phyloP scores from a whole-genome alignment of 2,329 filamentous ascomycete genomes.

The Nemania sp. region DNA sequence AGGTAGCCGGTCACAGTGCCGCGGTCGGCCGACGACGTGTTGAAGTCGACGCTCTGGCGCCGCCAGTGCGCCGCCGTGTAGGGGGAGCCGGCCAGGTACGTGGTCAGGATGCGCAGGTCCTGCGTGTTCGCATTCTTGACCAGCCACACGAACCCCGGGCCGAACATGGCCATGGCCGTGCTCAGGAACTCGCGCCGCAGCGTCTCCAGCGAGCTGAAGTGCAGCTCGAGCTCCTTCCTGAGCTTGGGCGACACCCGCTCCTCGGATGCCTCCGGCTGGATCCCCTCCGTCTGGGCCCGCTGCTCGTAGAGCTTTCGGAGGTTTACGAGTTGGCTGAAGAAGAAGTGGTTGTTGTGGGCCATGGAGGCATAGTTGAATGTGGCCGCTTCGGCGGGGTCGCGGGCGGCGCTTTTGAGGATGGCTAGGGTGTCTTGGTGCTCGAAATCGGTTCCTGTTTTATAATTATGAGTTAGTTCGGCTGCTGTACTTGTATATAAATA shows the following conservation, averaged over 20 bases:
- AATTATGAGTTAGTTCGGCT: constrained; percentile 2
- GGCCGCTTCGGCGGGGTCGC: constrained; percentile 80
- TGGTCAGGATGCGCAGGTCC: constrained; percentile 78
- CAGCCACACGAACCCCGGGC: constrained; percentile 96
- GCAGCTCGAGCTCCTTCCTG: constrained; percentile 69
- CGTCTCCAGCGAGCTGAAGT: constrained; percentile 86
- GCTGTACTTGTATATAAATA: not conserved
- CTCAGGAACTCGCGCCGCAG: constrained; percentile 82
- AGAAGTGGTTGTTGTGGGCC: constrained; percentile 91
- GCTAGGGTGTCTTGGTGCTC: constrained; percentile 72
- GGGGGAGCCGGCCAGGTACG: constrained; percentile 91
- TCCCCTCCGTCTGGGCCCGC: constrained; percentile 6
- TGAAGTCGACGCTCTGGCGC: constrained; percentile 76
- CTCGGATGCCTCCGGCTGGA: constrained; percentile 31
- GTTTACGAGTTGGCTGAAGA: constrained; percentile 71
- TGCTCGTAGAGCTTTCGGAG: constrained; percentile 24
- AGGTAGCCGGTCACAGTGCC: constrained; percentile 54
- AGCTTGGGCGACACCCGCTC: constrained; percentile 68
- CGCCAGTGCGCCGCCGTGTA: constrained; percentile 88
- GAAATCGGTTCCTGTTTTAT: constrained; percentile 69
- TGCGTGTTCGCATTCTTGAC: constrained; percentile 67
- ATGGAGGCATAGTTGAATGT: constrained; percentile 97
- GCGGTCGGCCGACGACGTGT: constrained; percentile 64
- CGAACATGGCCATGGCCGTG: constrained; percentile 92
- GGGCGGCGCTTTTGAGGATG: constrained; percentile 80